A percentile compares a stretch with the other conserved stretches of the same genome.
phyloP scores from a whole-genome alignment of 164 flowering plant species.

The Vitis rotundifolia region DNA sequence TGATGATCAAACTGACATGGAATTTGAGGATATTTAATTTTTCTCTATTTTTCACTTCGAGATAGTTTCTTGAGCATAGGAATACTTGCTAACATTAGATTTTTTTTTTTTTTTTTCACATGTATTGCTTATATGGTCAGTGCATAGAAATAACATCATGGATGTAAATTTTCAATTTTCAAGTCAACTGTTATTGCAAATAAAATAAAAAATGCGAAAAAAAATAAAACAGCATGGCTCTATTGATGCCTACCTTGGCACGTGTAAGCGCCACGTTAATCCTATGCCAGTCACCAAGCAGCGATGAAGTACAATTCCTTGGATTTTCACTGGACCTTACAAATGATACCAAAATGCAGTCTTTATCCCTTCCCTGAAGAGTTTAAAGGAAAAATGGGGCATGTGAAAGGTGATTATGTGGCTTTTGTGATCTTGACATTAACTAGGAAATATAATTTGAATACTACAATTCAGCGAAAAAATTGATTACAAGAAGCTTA shows the following conservation, averaged over 20 bases:
- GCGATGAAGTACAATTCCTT: constrained; percentile 55
- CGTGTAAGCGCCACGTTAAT: constrained; percentile 96
- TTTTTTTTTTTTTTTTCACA: no score
- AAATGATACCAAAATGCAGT: constrained; percentile 88
- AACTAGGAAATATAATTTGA: not conserved
- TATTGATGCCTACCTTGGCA: constrained; percentile 64
- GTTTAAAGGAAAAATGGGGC: not conserved
- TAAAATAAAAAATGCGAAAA: not conserved
- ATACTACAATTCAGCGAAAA: not conserved
- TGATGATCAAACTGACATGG: not conserved
- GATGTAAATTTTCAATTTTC: not conserved
- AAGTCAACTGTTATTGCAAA: not conserved
- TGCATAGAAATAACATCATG: no score
- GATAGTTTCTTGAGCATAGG: no score
- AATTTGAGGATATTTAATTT: no score
- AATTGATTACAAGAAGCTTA: no score
- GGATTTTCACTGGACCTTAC: constrained; percentile 77
- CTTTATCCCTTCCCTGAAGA: constrained; percentile 93
- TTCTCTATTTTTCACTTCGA: no score
- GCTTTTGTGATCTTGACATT: not conserved
- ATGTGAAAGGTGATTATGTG: not conserved
- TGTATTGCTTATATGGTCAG: no score
- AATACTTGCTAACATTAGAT: no score
- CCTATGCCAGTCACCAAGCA: constrained; percentile 99
- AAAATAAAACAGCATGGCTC: not conserved